Base-by-base conservation (phyloP, 352 stramenopile species). In the Phytophthora aleatoria region DNA sequence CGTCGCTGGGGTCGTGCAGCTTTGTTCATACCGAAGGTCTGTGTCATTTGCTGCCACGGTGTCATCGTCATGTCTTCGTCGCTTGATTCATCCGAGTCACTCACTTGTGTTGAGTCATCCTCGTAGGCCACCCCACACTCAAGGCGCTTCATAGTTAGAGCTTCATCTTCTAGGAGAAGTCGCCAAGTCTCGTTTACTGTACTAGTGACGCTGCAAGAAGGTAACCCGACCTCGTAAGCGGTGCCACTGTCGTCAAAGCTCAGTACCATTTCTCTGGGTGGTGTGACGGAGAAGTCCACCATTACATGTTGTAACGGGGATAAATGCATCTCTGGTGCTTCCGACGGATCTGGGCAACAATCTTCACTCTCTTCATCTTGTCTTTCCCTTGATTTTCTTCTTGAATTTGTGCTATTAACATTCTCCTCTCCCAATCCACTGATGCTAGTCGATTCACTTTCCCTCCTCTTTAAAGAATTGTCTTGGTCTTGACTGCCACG, bases 21-120 rank as follows among this genome's bases (percentile, higher is more conserved):
- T 48, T 86, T 85, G n/a, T 70, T 71, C 74, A 93, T 93, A 28
- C 85, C 83, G 35, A 93, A 91, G 5, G 83, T 93, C 42, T 91
- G 83, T 1, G 85, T 93, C 83, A 93, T 93, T 64, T 93, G 85
- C 48, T 93, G 85, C 85, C 85, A 93, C 15, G 83, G 85, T 1
- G 85, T 92, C 80, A 93, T 89, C 26, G 59, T 83, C 71, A 90
- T 85, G 48, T 93, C 81, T 55, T 86, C 81, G 30, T 93, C 85
- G 27, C 79, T 90, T 20, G 79, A 90, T 27, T 91, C 81, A 33
- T 87, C 82, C 24, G 81, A 93, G 68, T 93, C 85, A 48, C 85
- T 93, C n/a, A 90, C 78, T 80, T 93, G 83, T 1, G 85, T 93
- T 30, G 81, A 91, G 63, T 93, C 83, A 30, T 93, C 83, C 31